These are phyloP conservation scores for Fomitopsis pulvina DNA, from an alignment of 768 basidiomycete genomes.

Conservation along the genomic window DNA sequence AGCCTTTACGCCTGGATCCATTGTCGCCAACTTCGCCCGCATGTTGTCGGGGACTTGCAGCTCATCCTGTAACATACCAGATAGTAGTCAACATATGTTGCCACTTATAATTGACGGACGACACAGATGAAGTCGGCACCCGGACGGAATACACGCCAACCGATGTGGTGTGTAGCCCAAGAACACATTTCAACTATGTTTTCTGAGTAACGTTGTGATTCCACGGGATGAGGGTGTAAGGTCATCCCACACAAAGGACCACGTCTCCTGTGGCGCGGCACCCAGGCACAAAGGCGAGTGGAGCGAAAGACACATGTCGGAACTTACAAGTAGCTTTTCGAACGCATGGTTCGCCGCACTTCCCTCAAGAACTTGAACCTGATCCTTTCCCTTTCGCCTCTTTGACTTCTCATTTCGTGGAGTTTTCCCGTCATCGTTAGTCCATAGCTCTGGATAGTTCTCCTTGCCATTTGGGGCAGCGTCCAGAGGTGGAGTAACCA, in stretches of 20 bases:
- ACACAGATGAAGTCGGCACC: neutral
- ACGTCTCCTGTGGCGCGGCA: neutral
- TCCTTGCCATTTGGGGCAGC: conserved; percentile 48
- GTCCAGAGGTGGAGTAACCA: conserved; percentile 50
- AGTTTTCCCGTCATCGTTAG: conserved; percentile 22
- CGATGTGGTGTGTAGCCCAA: neutral
- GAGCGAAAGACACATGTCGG: neutral
- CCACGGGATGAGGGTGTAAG: no score
- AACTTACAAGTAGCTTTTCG: conserved; percentile 70
- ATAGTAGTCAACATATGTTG: neutral
- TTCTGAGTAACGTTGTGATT: no score
- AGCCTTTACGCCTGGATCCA: conserved; percentile 84
- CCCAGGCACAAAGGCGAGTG: neutral
- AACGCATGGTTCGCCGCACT: conserved; percentile 62
- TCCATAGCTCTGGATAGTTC: conserved; percentile 44
- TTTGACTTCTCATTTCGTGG: conserved; percentile 36
- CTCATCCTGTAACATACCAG: conserved; percentile 53
- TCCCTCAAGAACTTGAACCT: conserved; percentile 24
- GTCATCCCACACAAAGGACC: no score
- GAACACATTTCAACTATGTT: no score
- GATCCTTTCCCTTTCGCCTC: conserved; percentile 36
- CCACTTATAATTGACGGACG: no score
- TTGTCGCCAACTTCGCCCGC: conserved; percentile 69
- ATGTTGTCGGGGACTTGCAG: conserved; percentile 79
- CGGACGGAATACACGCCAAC: neutral